phyloP scores from a whole-genome alignment of 352 stramenopile genomes.

The Phytophthora cryptogea region DNA sequence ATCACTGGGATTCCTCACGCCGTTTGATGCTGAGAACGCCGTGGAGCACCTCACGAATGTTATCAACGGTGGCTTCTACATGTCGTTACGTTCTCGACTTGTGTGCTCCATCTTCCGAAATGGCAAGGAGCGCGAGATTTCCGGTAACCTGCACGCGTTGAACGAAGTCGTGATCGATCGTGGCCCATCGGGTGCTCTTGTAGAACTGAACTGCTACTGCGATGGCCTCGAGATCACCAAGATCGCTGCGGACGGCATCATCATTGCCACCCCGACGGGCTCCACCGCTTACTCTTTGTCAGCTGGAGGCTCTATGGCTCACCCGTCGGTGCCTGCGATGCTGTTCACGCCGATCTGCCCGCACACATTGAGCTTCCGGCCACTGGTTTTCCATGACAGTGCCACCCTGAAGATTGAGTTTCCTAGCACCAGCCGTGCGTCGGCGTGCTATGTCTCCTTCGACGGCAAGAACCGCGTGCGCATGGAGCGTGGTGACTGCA shows the following conservation, averaged over 20 bases:
- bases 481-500: constrained; percentile 84
- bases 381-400: constrained; percentile 92
- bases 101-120: constrained; percentile 73
- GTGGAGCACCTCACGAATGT: constrained; percentile 73
- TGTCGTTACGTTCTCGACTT: constrained; percentile 81
- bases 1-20: constrained; percentile 96
- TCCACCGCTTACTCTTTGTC: constrained; percentile 98
- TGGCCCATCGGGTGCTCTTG: constrained; percentile 88
- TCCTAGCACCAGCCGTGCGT: constrained; percentile 72
- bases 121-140: constrained; percentile 53
- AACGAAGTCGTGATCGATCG: constrained; percentile 99
- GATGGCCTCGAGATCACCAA: constrained; percentile 96
- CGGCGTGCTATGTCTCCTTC: constrained; percentile 88
- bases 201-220: constrained; percentile 97
- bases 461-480: constrained; percentile 91
- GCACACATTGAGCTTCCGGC: constrained; percentile 95
- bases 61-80: constrained; percentile 84
- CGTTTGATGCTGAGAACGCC: constrained; percentile 84
- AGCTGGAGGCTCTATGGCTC: constrained; percentile 97
- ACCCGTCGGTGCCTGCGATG: constrained; percentile 97
- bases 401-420: constrained; percentile 91
- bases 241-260: constrained; percentile 96
- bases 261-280: constrained; percentile 97
- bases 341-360: constrained; percentile 99
- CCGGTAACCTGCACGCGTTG: constrained; percentile 91